Percentiles rank a stretch among this genome's conserved stretches.
These are phyloP conservation scores for Nicotiana benthamiana DNA, from an alignment of 257 asterid species.

Conservation along the genomic window DNA sequence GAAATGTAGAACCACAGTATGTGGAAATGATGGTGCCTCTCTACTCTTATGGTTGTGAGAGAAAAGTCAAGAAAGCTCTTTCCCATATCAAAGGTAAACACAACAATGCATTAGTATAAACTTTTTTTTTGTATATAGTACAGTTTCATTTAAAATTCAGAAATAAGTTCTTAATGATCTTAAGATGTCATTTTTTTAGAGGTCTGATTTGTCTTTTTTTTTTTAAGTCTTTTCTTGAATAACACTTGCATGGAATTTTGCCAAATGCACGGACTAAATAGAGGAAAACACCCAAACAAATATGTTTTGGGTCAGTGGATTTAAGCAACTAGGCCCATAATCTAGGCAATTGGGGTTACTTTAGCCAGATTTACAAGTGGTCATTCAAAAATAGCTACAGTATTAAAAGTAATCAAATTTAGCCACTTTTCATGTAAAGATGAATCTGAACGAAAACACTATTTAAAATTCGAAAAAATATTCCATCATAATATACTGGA, in stretches of 20 bases:
- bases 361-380: too few relatives aligned
- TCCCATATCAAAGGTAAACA: slow-evolving; percentile 69
- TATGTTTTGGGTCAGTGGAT: not conserved
- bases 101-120: not conserved
- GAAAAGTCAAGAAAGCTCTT: slow-evolving; percentile 64
- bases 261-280: not conserved
- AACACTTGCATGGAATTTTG: too few relatives aligned
- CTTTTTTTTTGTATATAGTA: not conserved
- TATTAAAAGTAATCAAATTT: too few relatives aligned
- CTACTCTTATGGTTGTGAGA: slow-evolving; percentile 81
- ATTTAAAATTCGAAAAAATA: too few relatives aligned
- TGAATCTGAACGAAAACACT: too few relatives aligned
- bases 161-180: not conserved
- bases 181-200: not conserved
- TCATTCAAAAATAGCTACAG: too few relatives aligned
- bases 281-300: not conserved
- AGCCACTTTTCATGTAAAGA: too few relatives aligned
- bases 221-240: too few relatives aligned
- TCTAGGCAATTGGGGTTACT: not conserved
- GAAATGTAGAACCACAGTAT: slow-evolving; percentile 71
- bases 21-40: slow-evolving; percentile 94
- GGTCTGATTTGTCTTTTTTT: too few relatives aligned
- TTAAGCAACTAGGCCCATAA: not conserved
- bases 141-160: not conserved
- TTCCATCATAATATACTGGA: too few relatives aligned